Base-by-base conservation (phyloP, 2,329 filamentous ascomycete species). In the Trichoderma sp. region DNA sequence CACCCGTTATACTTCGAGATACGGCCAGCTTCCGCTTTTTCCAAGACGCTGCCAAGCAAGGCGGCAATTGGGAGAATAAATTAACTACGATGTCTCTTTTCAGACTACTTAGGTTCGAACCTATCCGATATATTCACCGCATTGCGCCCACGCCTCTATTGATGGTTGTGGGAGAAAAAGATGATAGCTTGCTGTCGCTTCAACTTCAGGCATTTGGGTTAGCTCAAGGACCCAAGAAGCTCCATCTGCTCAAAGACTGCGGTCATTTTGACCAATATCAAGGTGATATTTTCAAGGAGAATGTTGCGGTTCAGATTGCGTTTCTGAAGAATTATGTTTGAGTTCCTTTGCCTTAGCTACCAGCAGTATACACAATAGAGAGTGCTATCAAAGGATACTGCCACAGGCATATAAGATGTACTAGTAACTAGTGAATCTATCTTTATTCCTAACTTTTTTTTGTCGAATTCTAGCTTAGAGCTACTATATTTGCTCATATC, bases 111-210 rank as follows among this genome's bases (percentile, higher is more conserved):
- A 34, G 56, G 4, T 61, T 61, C 3, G 71, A 72, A 51, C 70
- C 70, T 2, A 63, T 66, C 18, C 59, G 28, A 1, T 71, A 68
- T 30, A 66, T 71, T 16, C 71, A 72, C 21, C 70, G 70, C 13
- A 69, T 72, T 24, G 65, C 70, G 1, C 71, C 71, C 8, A 71
- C 70, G 5, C 71, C 71, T 14, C 46, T 72, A 7, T 26, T 72
- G 6, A 71, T 71, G 60, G 59, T 72, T 18, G 56, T 71, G 7
- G 59, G 55, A 16, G 66, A 63, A 21, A 69, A 70, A 26, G 68
- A 69, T 54, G 46, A 49, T 2, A 54, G 30, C 14, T 61, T 64
- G 4, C 55, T 63, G n/a, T 60, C 61, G 4, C 18, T 30, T 14
- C 68, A 72, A 43, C 37, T 72, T 30, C 68, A 59, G 37, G 70